phyloP scores from a whole-genome alignment of 257 asterid species.

The Solanum dulcamara region DNA sequence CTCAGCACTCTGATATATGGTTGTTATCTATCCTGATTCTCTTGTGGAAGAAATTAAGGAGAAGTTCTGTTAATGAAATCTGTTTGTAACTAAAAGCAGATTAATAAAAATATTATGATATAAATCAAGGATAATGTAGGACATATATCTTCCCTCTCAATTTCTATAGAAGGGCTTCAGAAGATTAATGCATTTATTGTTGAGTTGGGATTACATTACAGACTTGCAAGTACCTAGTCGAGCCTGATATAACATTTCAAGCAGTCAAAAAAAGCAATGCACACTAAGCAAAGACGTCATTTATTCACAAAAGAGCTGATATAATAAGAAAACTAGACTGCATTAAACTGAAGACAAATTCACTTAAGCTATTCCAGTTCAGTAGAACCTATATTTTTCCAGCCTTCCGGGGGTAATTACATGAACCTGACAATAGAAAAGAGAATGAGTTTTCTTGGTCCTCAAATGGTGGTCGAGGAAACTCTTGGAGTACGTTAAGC shows the following conservation, averaged over 20 bases:
- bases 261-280: neutral
- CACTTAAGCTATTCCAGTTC: neutral
- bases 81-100: neutral
- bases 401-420: constrained; percentile 40
- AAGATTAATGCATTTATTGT: neutral
- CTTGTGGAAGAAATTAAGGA: neutral
- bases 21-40: neutral
- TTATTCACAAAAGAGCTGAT: neutral
- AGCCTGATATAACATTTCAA: neutral
- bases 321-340: neutral
- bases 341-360: neutral
- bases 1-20: neutral
- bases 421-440: constrained; percentile 42
- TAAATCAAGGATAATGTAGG: neutral
- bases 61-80: neutral
- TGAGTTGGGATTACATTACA: neutral
- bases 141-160: neutral
- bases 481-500: constrained; percentile 41
- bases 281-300: neutral
- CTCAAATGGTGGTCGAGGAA: constrained; percentile 54
- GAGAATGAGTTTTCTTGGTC: constrained; percentile 55
- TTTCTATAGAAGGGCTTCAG: neutral
- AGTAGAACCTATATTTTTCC: constrained; percentile 26
- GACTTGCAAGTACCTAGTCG: neutral
- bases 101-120: neutral